phyloP scores from a whole-genome alignment of 2,329 filamentous ascomycete genomes.

The Anisogramma anomala region DNA sequence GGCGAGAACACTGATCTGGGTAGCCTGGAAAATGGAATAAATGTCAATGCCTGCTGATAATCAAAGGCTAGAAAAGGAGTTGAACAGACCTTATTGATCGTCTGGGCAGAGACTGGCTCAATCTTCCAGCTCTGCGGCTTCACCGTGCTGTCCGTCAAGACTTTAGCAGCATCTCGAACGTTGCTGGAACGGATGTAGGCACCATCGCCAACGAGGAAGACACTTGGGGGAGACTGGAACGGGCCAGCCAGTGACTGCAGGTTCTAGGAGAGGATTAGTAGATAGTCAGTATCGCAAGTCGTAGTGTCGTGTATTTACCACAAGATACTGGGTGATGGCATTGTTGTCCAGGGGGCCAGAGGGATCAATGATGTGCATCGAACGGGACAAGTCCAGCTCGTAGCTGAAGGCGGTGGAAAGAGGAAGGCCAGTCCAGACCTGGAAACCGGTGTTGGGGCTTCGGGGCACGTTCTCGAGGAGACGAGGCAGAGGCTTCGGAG shows the following conservation, averaged over 20 bases:
- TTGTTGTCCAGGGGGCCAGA: conserved; percentile 20
- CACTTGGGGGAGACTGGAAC: conserved; percentile 27
- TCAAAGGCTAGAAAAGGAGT: too few relatives aligned
- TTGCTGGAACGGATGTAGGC: conserved; percentile 48
- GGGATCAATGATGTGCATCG: conserved; percentile 29
- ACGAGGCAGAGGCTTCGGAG: conserved; percentile 3
- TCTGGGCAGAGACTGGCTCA: conserved; percentile 31
- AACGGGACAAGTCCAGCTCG: conserved; percentile 34
- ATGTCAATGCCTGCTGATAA: neutral
- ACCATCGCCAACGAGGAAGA: conserved; percentile 27
- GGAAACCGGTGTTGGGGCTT: conserved; percentile 15
- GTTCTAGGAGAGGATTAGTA: conserved; percentile 25
- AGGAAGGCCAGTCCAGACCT: conserved; percentile 13
- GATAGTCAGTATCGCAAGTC: neutral
- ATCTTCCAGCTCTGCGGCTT: conserved; percentile 32
- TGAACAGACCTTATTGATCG: conserved; percentile 30
- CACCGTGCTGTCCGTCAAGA: conserved; percentile 33
- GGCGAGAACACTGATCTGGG: conserved; percentile 15
- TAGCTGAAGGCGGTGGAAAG: conserved; percentile 31
- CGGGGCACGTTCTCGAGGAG: conserved; percentile 12
- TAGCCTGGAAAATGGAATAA: neutral
- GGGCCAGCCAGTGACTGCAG: conserved; percentile 25
- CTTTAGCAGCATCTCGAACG: conserved; percentile 45
- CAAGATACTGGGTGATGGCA: conserved; percentile 33
- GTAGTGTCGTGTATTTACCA: conserved; percentile 25